These are phyloP conservation scores for Umbelopsis vinacea DNA, from an alignment of 192 early-diverging fungal genomes.

Conservation along the genomic window DNA sequence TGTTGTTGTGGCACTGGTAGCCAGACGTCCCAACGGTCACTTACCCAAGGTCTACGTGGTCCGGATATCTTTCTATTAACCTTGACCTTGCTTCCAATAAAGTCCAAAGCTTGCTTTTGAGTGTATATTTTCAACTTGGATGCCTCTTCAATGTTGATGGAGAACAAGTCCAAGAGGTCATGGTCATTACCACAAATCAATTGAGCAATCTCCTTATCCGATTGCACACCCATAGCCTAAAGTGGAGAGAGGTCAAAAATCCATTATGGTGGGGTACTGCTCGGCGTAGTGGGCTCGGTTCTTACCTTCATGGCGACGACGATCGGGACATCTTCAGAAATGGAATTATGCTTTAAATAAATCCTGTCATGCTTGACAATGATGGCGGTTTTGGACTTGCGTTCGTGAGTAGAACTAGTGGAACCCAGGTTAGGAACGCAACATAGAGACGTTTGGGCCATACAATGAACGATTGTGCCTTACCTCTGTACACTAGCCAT, in stretches of 20 bases:
- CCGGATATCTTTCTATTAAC: slow-evolving; percentile 58
- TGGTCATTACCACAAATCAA: slow-evolving; percentile 89
- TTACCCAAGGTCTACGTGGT: slow-evolving; percentile 55
- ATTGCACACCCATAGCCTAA: slow-evolving; percentile 89
- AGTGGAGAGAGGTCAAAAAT: neutral
- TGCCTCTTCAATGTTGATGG: slow-evolving; percentile 87
- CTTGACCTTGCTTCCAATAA: slow-evolving; percentile 81
- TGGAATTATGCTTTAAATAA: slow-evolving; percentile 91
- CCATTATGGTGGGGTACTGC: neutral
- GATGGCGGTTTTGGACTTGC: slow-evolving; percentile 93
- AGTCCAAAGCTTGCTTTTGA: slow-evolving; percentile 92
- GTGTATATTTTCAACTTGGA: slow-evolving; percentile 78
- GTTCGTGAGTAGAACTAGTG: slow-evolving; percentile 88
- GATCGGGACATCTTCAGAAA: slow-evolving; percentile 87
- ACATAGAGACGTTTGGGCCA: neutral
- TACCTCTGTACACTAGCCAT: slow-evolving; percentile 83
- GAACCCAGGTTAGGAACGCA: neutral
- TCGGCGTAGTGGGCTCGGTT: neutral
- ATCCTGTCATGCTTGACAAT: slow-evolving; percentile 65
- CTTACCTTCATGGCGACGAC: slow-evolving; percentile 81
- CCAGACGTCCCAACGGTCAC: neutral
- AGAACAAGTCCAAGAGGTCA: slow-evolving; percentile 80
- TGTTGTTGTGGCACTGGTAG: too few relatives aligned
- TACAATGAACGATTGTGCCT: neutral
- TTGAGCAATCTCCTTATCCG: slow-evolving; percentile 94